Conservation (phyloP, 306 rosid genomes). For the Myrica gale region DNA sequence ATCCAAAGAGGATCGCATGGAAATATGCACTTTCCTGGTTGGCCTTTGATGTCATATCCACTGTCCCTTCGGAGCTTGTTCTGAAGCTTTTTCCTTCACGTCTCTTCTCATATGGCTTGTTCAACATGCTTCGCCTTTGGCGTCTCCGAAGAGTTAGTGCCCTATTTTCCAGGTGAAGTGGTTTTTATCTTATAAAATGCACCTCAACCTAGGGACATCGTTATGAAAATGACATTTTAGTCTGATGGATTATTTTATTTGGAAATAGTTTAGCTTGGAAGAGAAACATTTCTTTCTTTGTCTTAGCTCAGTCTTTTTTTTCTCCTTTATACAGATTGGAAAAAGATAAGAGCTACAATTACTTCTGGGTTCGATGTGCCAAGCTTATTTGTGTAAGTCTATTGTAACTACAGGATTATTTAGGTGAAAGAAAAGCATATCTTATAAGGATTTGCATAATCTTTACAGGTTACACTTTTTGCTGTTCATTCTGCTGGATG, state of each 20-base stretch:
- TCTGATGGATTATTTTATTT: background rate
- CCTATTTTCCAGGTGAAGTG: constrained; percentile 63
- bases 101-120: constrained; percentile 61
- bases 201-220: background rate
- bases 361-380: constrained; percentile 88
- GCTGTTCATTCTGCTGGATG: constrained; percentile 88
- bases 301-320: background rate
- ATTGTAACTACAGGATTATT: background rate
- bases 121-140: constrained; percentile 97
- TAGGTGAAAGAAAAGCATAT: background rate
- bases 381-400: constrained; percentile 80
- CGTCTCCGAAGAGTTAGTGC: constrained; percentile 94
- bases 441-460: constrained; percentile 23
- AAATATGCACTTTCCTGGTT: constrained; percentile 69
- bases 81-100: constrained; percentile 47
- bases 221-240: background rate
- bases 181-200: background rate
- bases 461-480: constrained; percentile 78
- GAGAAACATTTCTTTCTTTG: background rate
- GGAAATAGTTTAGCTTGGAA: background rate
- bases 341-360: constrained; percentile 80
- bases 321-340: constrained; percentile 55
- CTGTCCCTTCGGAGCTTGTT: constrained; percentile 76
- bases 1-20: constrained; percentile 60
- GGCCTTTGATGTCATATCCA: constrained; percentile 69